A percentile compares a stretch with the other conserved stretches of the same genome.
phyloP scores from a whole-genome alignment of 2,329 filamentous ascomycete species.

The Cladophialophora exuberans region DNA sequence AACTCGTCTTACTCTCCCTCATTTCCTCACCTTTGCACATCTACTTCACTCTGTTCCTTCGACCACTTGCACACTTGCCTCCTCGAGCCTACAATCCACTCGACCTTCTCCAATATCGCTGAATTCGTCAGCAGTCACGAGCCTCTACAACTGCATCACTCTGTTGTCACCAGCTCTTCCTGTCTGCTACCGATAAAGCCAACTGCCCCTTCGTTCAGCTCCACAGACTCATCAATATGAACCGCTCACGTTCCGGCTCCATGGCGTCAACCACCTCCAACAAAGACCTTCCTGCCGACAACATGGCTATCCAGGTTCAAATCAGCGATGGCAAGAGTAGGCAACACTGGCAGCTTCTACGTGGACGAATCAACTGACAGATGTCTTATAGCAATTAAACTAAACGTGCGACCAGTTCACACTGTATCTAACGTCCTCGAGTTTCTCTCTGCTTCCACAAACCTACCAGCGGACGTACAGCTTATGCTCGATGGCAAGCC shows the following conservation, averaged over 20 bases:
- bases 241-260: conserved; percentile 29
- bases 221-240: conserved; percentile 18
- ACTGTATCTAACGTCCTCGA: conserved; percentile 59
- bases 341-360: conserved; percentile 34
- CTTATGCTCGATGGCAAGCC: conserved; percentile 63
- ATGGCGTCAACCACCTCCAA: conserved; percentile 30
- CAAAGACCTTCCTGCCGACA: conserved; percentile 53
- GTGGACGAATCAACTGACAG: conserved; percentile 12
- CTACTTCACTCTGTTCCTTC: not conserved
- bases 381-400: conserved; percentile 54
- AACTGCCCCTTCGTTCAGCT: not conserved
- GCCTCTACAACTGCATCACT: conserved; percentile 16
- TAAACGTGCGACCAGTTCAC: conserved; percentile 58
- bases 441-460: conserved; percentile 62
- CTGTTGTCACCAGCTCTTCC: conserved; percentile 13
- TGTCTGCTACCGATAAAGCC: not conserved
- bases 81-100: conserved; percentile 35
- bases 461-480: conserved; percentile 55
- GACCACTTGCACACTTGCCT: conserved; percentile 21
- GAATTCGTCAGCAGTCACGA: conserved; percentile 28
- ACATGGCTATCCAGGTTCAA: conserved; percentile 66
- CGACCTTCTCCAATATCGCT: conserved; percentile 33
- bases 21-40: not conserved
- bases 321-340: conserved; percentile 61
- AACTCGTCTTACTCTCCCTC: not conserved